Evolutionary conservation across 1,284 basidiomycete species (phyloP).

Genomic region (Ustilago sp.): DNA sequence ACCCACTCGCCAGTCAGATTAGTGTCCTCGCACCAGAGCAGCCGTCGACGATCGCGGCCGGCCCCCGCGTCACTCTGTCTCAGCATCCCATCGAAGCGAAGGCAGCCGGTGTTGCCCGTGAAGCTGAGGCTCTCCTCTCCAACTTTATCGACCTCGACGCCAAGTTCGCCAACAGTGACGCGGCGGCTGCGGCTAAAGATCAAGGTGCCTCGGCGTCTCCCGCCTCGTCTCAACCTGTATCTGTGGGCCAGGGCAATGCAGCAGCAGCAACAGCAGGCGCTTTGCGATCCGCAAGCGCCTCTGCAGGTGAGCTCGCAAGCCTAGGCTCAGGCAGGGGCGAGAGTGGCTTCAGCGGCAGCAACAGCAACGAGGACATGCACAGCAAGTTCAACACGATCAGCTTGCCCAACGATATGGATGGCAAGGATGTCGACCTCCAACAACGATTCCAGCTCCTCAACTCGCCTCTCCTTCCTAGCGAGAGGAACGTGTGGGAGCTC

Average conservation of each 20-base stretch:
- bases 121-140: conserved; percentile 58
- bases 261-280: conserved; percentile 32
- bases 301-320: conserved; percentile 44
- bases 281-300: conserved; percentile 38
- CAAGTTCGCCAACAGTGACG: conserved; percentile 44
- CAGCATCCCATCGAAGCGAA: conserved; percentile 39
- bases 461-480: conserved; percentile 36
- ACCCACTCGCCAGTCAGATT: conserved; percentile 32
- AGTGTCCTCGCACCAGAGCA: conserved; percentile 33
- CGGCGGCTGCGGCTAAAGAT: conserved; percentile 49
- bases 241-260: conserved; percentile 42
- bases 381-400: conserved; percentile 38
- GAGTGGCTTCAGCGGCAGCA: conserved; percentile 21
- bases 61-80: conserved; percentile 27
- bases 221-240: conserved; percentile 44
- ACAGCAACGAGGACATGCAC: conserved; percentile 7
- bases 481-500: conserved; percentile 45
- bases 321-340: conserved; percentile 29
- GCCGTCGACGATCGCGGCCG: conserved; percentile 43
- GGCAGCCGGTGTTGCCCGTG: conserved; percentile 44
- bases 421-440: conserved; percentile 23
- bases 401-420: conserved; percentile 18
- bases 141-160: conserved; percentile 52
- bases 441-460: conserved; percentile 39
- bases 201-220: conserved; percentile 48